Evolutionary conservation across 805 yeast genomes (phyloP).

Genomic region (Zygotorulaspora florentina): DNA sequence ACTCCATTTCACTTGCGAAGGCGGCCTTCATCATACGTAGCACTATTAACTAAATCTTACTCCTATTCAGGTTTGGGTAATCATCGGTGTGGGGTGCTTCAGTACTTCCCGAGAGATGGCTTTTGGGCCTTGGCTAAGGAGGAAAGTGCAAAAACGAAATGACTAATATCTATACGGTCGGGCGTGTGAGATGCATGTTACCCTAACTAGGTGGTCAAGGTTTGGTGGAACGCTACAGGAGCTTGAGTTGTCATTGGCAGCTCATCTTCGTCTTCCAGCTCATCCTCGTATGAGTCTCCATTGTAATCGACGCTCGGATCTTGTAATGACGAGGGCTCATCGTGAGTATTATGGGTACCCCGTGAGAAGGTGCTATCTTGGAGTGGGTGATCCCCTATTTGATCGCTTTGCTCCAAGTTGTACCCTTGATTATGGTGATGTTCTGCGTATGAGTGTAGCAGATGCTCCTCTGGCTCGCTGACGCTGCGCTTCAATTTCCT

Average conservation of each 20-base stretch:
- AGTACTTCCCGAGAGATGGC: too few species aligned
- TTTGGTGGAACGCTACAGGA: slow-evolving; percentile 2
- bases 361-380: not conserved
- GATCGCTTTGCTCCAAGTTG: slow-evolving; percentile 2
- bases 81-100: too few species aligned
- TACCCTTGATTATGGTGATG: slow-evolving; percentile 2
- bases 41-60: too few species aligned
- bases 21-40: too few species aligned
- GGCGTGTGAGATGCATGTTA: not conserved
- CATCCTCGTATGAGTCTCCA: not conserved
- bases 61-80: too few species aligned
- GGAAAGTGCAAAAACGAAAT: too few species aligned
- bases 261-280: not conserved
- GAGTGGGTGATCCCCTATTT: not conserved
- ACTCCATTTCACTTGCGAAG: too few species aligned
- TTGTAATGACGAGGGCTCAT: not conserved
- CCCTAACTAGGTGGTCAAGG: not conserved
- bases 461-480: slow-evolving; percentile 5
- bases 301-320: not conserved
- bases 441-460: slow-evolving; percentile 5
- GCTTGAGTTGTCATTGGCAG: not conserved
- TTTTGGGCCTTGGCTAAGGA: too few species aligned
- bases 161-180: not conserved
- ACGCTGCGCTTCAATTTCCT: slow-evolving; percentile 2
- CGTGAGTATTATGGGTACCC: not conserved